Conservation (phyloP, 305 asterid genomes). For the Fraxinus xanthoxyloides region DNA sequence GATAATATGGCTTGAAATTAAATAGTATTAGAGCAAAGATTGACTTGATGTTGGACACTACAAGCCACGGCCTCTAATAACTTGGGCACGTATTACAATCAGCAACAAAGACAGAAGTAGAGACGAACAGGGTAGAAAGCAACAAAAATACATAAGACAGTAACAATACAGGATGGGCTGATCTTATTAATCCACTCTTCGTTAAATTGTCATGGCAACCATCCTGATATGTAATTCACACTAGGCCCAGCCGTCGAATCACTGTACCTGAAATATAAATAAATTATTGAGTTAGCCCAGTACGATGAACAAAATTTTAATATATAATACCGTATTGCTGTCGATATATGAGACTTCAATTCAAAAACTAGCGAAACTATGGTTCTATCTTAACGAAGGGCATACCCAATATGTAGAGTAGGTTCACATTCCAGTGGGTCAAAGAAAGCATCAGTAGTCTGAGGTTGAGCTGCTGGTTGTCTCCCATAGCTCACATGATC, state of each 20-base stretch:
- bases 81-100: background rate
- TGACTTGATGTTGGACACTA: background rate
- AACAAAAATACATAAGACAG: background rate
- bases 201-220: background rate
- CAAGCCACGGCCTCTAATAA: background rate
- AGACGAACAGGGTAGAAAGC: background rate
- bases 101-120: background rate
- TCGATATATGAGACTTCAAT: background rate
- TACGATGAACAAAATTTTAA: background rate
- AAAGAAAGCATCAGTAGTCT: slow-evolving; percentile 63
- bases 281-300: background rate
- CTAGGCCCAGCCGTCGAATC: background rate
- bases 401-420: slow-evolving; percentile 88
- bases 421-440: slow-evolving; percentile 89
- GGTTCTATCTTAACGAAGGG: background rate
- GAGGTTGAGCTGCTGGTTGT: slow-evolving; percentile 37
- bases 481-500: slow-evolving; percentile 54
- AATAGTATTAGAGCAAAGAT: background rate
- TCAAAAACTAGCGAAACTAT: background rate
- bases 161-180: background rate
- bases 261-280: background rate
- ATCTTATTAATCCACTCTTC: background rate
- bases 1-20: background rate
- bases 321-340: background rate
- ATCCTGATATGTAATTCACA: background rate